Evolutionary conservation across 1,284 basidiomycete genomes (phyloP), one percentile per base, ranked within the genome.

Genomic region (Rhodofomes roseus): DNA sequence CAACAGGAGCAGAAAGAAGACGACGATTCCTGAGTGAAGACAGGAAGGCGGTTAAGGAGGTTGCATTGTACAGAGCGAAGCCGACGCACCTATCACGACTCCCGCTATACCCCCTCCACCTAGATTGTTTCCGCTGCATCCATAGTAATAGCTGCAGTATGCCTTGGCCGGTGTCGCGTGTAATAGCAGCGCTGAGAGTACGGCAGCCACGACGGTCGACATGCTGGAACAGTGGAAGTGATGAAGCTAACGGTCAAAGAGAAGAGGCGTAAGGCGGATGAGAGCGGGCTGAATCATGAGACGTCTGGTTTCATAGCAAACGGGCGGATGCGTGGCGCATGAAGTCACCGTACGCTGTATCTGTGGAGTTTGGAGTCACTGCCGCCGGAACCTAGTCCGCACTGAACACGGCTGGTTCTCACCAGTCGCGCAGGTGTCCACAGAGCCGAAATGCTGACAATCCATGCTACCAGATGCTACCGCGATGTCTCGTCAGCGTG

Each of bases 41-140:
- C 37, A 7, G 29, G 22, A 51, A 36, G 14, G 7, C 39, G 37
- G 23, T 25, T 31, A 22, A 12, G 12, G 7, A 25, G 23, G 43
- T 6, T 6, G 18, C 31, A 39, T n/a, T 20, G 1, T 2, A 18
- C 7, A 22, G 39, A 43, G 29, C 18, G 1, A 8, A 18, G 39
- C 4, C 4, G 53, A 54, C 65, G 20, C 12, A 67, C 65, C 65
- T 2, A 65, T 55, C 16, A 62, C 62, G 20, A 66, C 62, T 25
- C 65, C 65, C 16, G 63, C 63, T 18, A 65, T 63, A 1, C 57
- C 64, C 0, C 65, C 65, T 4, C 60, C 60, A 2, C 60, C 54
- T 20, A 64, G 14, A 8, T 61, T 52, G 12, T 25, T 23, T 22
- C 57, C 37, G 16, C n/a, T n/a, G n/a, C 25, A 29, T 1, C 48